Base-by-base conservation (phyloP, 495 filamentous ascomycete species). In the Penicillium macrosclerotiorum region DNA sequence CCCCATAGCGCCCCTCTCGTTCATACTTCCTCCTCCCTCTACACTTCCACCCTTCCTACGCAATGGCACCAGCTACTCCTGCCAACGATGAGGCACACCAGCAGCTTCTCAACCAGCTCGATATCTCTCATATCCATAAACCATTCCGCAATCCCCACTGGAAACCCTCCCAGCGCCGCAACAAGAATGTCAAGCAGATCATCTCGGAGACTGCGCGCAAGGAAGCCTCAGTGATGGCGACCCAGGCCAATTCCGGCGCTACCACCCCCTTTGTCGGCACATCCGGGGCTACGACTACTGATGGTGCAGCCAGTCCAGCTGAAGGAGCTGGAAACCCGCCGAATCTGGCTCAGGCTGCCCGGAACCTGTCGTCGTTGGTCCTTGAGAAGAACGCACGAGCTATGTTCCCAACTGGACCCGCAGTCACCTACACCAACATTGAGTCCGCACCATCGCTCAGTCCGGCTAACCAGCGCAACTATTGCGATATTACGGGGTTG, bases 171-270 rank as follows among this genome's bases (percentile, higher is more conserved):
- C 86, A 90, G 65, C 89, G 93, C 11, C 89, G 93, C 64, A 97
- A 96, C 76, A 96, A 96, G 73, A 96, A 94, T 60, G 84, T 97
- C 67, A 97, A 97, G 67, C 88, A 95, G 61, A 90, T 97, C 47
- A 77, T 98, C 49, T 83, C 89, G n/a, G 93, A 98, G 54, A 88
- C 84, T 20, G 77, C 85, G 17, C 82, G 89, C 27, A 90, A 90
- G 62, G 84, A 92, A 71, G 86, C 88, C 6, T 87, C 85, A 4
- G 79, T 86, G 12, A 74, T 90, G 52, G 81, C 80, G 7, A 93
- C 89, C 0, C 88, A 93, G 44, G 82, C 81, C 54, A 90, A 91
- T 65, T 89, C 84, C 62, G 89, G 90, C 48, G 73, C 81, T 17
- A 86, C 78, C 1, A 94, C 90, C 0, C 90, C 90, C 2, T 71